Percentiles rank a stretch among this genome's conserved stretches.
Evolutionary conservation across 2,329 filamentous ascomycete genomes (phyloP).

Genomic region (Polytolypa hystricis): DNA sequence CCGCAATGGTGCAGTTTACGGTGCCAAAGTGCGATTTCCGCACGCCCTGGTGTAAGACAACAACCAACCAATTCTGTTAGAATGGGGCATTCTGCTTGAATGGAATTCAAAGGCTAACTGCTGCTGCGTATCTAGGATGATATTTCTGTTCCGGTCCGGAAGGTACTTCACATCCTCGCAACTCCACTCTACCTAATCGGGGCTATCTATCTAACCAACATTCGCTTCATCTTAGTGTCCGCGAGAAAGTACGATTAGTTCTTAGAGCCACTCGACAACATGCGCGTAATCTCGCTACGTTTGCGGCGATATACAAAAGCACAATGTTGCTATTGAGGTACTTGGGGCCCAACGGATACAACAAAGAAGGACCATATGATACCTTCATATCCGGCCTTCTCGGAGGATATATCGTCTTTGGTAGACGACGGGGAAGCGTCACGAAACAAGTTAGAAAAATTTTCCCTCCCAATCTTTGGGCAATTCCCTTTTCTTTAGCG

Average conservation of each 20-base stretch:
- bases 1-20: constrained; percentile 94
- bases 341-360: constrained; percentile 31
- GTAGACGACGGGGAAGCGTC: constrained; percentile 64
- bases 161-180: constrained; percentile 40
- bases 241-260: constrained; percentile 66
- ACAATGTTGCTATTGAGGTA: constrained; percentile 64
- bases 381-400: constrained; percentile 75
- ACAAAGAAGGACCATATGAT: constrained; percentile 62
- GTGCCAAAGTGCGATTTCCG: constrained; percentile 93
- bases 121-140: constrained; percentile 53
- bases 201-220: constrained; percentile 6
- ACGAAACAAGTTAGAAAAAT: constrained; percentile 58
- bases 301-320: constrained; percentile 82
- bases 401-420: constrained; percentile 90
- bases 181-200: no score
- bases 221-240: constrained; percentile 39
- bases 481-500: neutral
- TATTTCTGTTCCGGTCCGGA: constrained; percentile 89
- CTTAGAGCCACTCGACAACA: constrained; percentile 81
- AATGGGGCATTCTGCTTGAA: neutral
- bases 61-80: neutral
- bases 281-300: constrained; percentile 81
- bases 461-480: neutral
- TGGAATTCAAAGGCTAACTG: constrained; percentile 11
- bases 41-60: constrained; percentile 71